Evolutionary conservation across 2,329 filamentous ascomycete species (phyloP), one percentile per base, ranked within the genome.

Genomic region (Colletotrichum sansevieriae): DNA sequence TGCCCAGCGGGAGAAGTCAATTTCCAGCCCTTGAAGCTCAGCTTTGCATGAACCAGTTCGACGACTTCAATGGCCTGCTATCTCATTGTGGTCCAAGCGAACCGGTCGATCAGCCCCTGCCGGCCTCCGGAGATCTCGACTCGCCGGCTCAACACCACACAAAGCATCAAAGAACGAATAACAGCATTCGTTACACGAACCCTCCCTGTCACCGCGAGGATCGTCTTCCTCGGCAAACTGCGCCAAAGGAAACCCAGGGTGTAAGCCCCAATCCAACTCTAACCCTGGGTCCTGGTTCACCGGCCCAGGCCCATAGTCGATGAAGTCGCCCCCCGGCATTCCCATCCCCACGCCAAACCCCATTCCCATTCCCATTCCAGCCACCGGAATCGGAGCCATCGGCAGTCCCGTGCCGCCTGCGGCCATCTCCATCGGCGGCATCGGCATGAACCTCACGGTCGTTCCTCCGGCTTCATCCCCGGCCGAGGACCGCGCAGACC

Each of bases 231-330:
- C 22, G 20, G 33, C 41, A 9, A 60, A 56, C 44, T 43, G 49
- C 41, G 60, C 63, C 11, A 69, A 33, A 7, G 37, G 55, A 11
- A 68, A 46, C 8, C 29, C 22, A 35, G 63, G 63, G 15, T 52
- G 49, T 43, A 52, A 11, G 4, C 51, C 63, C 56, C 67, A 70
- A 4, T 18, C 65, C 62, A 43, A 35, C 3, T 51, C 67, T 20
- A 49, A 63, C 13, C 55, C 65, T 25, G 63, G 63, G 43, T 59
- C 51, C 44, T 61, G 51, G 35, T 51, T 64, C 2, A 12, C 63
- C 58, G 43, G 68, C 25, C 67, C 54, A 12, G 55, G 68, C 35
- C 67, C 57, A 29, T 65, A 56, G 44, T 67, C 43, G 55, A 73
- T 41, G 61, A 73, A 64, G 25, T 46, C 71, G 51, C 62, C 52